phyloP scores from a whole-genome alignment of 805 yeast species.

The Helenozyma baotianmanensis region DNA sequence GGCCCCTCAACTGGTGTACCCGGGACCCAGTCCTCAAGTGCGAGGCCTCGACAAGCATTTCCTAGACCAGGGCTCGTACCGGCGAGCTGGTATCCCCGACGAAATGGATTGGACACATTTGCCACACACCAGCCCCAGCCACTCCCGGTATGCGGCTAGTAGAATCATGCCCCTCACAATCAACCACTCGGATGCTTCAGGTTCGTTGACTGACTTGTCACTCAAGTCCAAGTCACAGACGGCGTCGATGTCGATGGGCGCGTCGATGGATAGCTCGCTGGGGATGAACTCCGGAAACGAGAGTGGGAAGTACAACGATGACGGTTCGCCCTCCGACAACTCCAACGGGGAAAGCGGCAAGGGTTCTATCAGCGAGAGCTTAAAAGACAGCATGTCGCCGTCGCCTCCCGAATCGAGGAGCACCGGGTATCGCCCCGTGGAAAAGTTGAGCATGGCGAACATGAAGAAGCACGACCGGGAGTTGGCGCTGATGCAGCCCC shows the following conservation, averaged over 20 bases:
- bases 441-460: constrained; percentile 14
- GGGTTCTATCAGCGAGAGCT: not conserved
- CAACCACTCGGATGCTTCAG: too few species aligned
- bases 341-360: constrained; percentile 3
- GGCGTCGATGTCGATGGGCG: constrained; percentile 7
- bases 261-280: constrained; percentile 5
- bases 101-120: too few species aligned
- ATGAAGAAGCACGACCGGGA: constrained; percentile 17
- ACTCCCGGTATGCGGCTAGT: too few species aligned
- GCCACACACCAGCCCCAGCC: too few species aligned
- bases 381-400: constrained; percentile 1
- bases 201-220: constrained; percentile 10
- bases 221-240: constrained; percentile 9
- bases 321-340: constrained; percentile 9
- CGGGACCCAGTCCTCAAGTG: too few species aligned
- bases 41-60: too few species aligned
- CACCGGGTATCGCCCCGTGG: constrained; percentile 5
- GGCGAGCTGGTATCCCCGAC: too few species aligned
- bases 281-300: constrained; percentile 7
- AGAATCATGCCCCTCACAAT: too few species aligned
- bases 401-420: constrained; percentile 1
- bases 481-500: constrained; percentile 8
- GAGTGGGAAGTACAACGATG: constrained; percentile 4
- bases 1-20: too few species aligned
- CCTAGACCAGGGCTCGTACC: too few species aligned